Percentiles rank a stretch among this genome's conserved stretches.
phyloP scores from a whole-genome alignment of 129 eudicot genomes.

The Escallonia herrerae region DNA sequence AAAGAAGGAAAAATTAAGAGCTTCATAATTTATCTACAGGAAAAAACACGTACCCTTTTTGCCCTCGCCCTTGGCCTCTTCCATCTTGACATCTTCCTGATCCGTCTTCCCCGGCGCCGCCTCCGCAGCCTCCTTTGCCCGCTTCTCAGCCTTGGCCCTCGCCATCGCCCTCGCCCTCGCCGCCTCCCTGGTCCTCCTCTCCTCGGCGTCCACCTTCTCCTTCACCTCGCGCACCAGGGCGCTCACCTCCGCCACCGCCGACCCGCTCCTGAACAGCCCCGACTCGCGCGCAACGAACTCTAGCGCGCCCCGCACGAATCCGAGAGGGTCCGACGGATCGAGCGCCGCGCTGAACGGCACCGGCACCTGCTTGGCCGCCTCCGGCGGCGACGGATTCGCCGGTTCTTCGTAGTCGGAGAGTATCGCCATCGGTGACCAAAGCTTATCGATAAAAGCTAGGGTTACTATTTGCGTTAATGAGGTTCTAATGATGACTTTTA shows the following conservation, averaged over 20 bases:
- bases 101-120: constrained; percentile 21
- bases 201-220: constrained; percentile 46
- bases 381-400: constrained; percentile 32
- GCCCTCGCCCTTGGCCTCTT: constrained; percentile 19
- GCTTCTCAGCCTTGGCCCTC: neutral
- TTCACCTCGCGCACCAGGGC: constrained; percentile 47
- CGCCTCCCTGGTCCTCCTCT: constrained; percentile 38
- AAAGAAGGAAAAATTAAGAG: too few relatives aligned
- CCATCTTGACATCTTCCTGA: too few relatives aligned
- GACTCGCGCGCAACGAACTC: constrained; percentile 64
- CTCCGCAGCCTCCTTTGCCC: neutral
- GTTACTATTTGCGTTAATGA: constrained; percentile 13
- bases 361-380: constrained; percentile 13
- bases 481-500: too few relatives aligned
- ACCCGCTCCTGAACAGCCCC: constrained; percentile 51
- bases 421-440: constrained; percentile 51
- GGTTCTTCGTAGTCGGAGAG: constrained; percentile 62
- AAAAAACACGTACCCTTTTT: constrained; percentile 30
- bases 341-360: constrained; percentile 55
- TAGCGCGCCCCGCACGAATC: constrained; percentile 54
- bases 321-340: constrained; percentile 58
- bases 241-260: constrained; percentile 44
- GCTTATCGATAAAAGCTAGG: neutral
- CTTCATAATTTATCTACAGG: neutral
- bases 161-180: constrained; percentile 1